phyloP scores from a whole-genome alignment of 2,329 filamentous ascomycete genomes.

The Setomelanomma holmii region DNA sequence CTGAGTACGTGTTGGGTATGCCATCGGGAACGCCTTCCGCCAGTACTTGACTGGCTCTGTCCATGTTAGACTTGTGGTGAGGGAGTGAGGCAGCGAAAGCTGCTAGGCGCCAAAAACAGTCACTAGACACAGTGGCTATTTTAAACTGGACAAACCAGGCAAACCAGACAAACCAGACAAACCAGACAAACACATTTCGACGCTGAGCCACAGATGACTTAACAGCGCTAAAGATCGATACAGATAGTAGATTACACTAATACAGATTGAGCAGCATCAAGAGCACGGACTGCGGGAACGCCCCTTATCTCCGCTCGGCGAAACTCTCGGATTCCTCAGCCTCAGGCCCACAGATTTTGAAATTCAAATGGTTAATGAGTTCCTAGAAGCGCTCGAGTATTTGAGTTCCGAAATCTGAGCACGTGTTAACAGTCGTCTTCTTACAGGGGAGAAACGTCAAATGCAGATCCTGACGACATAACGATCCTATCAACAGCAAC shows the following conservation, averaged over 20 bases:
- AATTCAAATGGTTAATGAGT: conserved; percentile 8
- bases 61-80: conserved; percentile 15
- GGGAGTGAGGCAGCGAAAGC: background rate
- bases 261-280: background rate
- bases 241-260: background rate
- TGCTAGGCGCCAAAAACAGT: background rate
- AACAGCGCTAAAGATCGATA: background rate
- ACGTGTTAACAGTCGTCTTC: conserved; percentile 6
- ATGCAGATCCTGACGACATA: conserved; percentile 5
- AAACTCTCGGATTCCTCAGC: background rate
- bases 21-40: conserved; percentile 13
- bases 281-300: background rate
- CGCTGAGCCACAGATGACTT: background rate
- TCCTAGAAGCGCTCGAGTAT: conserved; percentile 8
- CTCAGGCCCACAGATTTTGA: conserved; percentile 8
- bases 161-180: background rate
- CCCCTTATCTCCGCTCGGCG: background rate
- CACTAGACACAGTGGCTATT: background rate
- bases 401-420: conserved; percentile 12
- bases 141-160: background rate
- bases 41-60: conserved; percentile 17
- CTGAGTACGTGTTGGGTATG: conserved; percentile 7
- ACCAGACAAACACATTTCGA: background rate
- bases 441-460: conserved; percentile 7
- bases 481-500: conserved; percentile 4